Percentiles rank a stretch among this genome's conserved stretches.
Evolutionary conservation across 2,329 filamentous ascomycete species (phyloP).

Genomic region (Neonectria punicea): DNA sequence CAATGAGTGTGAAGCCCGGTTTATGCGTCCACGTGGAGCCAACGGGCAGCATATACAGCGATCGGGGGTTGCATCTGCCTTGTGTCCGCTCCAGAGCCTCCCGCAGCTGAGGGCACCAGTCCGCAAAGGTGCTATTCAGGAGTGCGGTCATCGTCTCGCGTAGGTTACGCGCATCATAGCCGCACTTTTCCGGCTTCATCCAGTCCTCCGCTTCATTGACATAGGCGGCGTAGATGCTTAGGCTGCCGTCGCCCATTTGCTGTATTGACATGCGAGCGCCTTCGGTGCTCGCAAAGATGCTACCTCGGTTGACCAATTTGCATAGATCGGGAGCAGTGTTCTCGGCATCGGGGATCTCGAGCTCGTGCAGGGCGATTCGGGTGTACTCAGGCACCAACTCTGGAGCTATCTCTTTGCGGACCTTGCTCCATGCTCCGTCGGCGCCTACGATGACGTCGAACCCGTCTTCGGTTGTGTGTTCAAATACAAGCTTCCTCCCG

Average conservation of each 20-base stretch:
- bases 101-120: constrained; percentile 56
- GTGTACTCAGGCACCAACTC: constrained; percentile 56
- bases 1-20: constrained; percentile 63
- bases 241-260: constrained; percentile 59
- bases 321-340: constrained; percentile 54
- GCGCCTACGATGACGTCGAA: constrained; percentile 54
- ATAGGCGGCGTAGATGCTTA: constrained; percentile 53
- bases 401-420: constrained; percentile 47
- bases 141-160: constrained; percentile 52
- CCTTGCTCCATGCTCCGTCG: constrained; percentile 52
- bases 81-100: constrained; percentile 54
- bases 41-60: constrained; percentile 64
- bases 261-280: constrained; percentile 53
- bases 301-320: constrained; percentile 59
- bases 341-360: constrained; percentile 55
- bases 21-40: constrained; percentile 59
- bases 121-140: constrained; percentile 47
- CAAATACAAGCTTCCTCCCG: constrained; percentile 51
- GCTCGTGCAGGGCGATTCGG: constrained; percentile 56
- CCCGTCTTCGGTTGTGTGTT: constrained; percentile 46
- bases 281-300: constrained; percentile 55
- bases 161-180: constrained; percentile 55
- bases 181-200: constrained; percentile 51
- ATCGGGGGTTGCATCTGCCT: constrained; percentile 52
- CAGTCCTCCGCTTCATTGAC: constrained; percentile 53